A percentile compares a stretch with the other conserved stretches of the same genome.
phyloP scores from a whole-genome alignment of 495 filamentous ascomycete genomes.

The Podospora anserina region DNA sequence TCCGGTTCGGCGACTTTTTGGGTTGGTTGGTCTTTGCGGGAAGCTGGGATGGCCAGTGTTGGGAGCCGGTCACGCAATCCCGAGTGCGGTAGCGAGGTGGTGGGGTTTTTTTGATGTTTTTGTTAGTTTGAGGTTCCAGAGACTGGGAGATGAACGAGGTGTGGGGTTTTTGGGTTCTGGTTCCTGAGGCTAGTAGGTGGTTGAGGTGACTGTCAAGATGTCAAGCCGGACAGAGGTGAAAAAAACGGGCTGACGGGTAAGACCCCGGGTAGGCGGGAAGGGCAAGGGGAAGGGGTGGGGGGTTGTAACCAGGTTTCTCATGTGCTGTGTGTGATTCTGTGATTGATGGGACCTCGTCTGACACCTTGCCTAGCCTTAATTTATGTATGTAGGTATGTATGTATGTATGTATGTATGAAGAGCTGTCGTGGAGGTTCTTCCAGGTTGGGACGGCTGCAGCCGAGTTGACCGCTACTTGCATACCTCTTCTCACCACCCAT shows the following conservation, averaged over 20 bases:
- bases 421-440: neutral
- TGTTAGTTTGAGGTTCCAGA: neutral
- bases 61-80: neutral
- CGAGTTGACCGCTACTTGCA: neutral
- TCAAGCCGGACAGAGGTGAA: neutral
- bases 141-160: neutral
- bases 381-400: neutral
- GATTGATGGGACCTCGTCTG: neutral
- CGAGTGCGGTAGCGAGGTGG: neutral
- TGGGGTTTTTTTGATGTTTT: neutral
- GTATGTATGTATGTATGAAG: neutral
- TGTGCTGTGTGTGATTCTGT: neutral
- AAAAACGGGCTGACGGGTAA: neutral
- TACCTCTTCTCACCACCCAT: neutral
- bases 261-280: neutral
- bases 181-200: neutral
- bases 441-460: neutral
- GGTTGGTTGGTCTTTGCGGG: too few relatives aligned
- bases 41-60: neutral
- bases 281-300: neutral
- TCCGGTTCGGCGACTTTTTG: neutral
- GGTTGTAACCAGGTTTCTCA: neutral
- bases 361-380: neutral
- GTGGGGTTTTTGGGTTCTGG: neutral
- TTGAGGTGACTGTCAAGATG: neutral